These are phyloP conservation scores for Hypoxylon rubiginosum DNA, from an alignment of 2,329 filamentous ascomycete genomes.

Conservation along the genomic window DNA sequence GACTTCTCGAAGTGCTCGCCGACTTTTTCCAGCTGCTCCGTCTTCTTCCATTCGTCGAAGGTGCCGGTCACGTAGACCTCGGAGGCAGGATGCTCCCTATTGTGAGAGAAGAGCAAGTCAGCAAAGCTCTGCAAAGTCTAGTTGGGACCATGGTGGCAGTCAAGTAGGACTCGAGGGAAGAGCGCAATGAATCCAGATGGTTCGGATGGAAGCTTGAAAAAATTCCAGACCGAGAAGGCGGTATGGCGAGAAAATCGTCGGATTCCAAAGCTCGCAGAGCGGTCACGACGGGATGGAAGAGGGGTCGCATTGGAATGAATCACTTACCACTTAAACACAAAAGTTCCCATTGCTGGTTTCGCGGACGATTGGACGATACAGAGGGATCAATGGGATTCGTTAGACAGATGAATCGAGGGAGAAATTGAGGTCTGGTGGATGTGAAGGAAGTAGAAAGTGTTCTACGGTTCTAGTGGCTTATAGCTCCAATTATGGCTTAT, in stretches of 20 bases:
- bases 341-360: constrained; percentile 69
- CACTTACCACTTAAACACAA: constrained; percentile 78
- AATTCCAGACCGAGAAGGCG: constrained; percentile 5
- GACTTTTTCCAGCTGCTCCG: constrained; percentile 82
- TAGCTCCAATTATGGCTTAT: constrained; percentile 5
- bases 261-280: constrained; percentile 17
- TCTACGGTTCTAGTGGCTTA: background rate
- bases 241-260: constrained; percentile 14
- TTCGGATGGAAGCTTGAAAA: background rate
- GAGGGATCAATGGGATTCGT: constrained; percentile 9
- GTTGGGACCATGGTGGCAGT: background rate
- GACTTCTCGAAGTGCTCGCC: constrained; percentile 83
- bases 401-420: constrained; percentile 9
- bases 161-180: background rate
- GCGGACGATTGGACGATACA: constrained; percentile 20
- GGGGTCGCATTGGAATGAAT: background rate
- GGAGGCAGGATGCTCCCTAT: constrained; percentile 84
- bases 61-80: constrained; percentile 96
- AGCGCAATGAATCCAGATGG: constrained; percentile 35
- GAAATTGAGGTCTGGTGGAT: constrained; percentile 14
- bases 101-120: constrained; percentile 40
- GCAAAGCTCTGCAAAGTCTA: constrained; percentile 36
- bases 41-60: constrained; percentile 95
- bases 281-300: constrained; percentile 4
- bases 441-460: constrained; percentile 18